Conservation (phyloP, 2,329 filamentous ascomycete species). For the Monilinia laxa region DNA sequence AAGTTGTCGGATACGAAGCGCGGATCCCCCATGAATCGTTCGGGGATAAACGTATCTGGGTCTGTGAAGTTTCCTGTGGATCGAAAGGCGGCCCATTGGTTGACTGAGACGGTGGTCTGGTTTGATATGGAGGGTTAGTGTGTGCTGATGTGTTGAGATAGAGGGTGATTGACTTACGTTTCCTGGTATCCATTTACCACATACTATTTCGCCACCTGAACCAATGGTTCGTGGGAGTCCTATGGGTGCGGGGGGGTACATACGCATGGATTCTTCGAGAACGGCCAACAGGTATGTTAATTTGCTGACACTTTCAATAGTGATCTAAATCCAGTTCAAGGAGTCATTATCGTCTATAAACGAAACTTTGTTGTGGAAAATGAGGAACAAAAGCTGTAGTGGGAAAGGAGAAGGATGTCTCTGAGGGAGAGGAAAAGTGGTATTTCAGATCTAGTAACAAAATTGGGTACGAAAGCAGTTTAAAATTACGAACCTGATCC, state of each 20-base stretch:
- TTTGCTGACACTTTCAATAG: neutral
- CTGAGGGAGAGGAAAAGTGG: too few relatives aligned
- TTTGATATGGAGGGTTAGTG: neutral
- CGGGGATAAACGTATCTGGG: conserved; percentile 48
- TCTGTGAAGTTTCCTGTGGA: conserved; percentile 42
- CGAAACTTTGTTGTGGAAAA: too few relatives aligned
- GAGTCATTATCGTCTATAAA: too few relatives aligned
- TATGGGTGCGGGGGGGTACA: neutral
- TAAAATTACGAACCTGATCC: neutral
- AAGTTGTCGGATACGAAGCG: conserved; percentile 41
- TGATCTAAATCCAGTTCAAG: neutral
- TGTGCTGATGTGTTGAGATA: neutral
- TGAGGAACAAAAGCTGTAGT: too few relatives aligned
- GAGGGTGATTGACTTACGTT: neutral
- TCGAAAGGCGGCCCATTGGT: neutral
- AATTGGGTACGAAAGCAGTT: too few relatives aligned
- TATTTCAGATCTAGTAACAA: too few relatives aligned
- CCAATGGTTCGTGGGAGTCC: neutral
- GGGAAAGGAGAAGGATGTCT: too few relatives aligned
- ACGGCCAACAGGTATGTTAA: neutral
- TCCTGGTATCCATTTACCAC: neutral
- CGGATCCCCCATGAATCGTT: conserved; percentile 44
- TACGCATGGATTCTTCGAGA: neutral
- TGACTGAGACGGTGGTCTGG: neutral
- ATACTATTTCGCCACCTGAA: neutral